phyloP scores from a whole-genome alignment of 345 rosid species.

The Microthlaspi erraticum region DNA sequence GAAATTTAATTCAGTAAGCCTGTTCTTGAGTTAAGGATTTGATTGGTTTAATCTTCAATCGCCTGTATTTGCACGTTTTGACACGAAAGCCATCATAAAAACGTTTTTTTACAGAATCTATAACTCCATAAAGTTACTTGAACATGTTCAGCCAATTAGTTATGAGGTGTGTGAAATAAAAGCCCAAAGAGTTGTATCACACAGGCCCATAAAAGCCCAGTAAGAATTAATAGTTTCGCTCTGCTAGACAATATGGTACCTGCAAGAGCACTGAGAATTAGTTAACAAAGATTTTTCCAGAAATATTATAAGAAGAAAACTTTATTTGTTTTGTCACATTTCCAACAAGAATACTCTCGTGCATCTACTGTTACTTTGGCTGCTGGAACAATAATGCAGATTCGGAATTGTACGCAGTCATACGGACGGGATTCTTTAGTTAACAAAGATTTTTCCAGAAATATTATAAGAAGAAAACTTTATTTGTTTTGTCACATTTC shows the following conservation, averaged over 20 bases:
- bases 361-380: constrained; percentile 38
- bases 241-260: neutral
- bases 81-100: no score
- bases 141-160: no score
- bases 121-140: no score
- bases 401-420: constrained; percentile 12
- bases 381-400: constrained; percentile 25
- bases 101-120: no score
- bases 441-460: neutral
- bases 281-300: neutral
- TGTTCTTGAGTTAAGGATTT: neutral
- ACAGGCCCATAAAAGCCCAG: neutral
- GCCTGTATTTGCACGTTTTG: no score
- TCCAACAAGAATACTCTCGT: constrained; percentile 7
- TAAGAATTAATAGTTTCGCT: neutral
- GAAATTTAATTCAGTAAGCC: neutral
- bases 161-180: no score
- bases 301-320: neutral
- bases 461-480: neutral
- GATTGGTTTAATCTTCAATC: no score
- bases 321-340: constrained; percentile 4
- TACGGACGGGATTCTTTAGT: constrained; percentile 12
- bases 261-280: constrained; percentile 1
- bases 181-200: neutral
- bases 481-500: neutral